Conservation (phyloP, 176 grass and related monocot genomes). For the Paspalum vaginatum region DNA sequence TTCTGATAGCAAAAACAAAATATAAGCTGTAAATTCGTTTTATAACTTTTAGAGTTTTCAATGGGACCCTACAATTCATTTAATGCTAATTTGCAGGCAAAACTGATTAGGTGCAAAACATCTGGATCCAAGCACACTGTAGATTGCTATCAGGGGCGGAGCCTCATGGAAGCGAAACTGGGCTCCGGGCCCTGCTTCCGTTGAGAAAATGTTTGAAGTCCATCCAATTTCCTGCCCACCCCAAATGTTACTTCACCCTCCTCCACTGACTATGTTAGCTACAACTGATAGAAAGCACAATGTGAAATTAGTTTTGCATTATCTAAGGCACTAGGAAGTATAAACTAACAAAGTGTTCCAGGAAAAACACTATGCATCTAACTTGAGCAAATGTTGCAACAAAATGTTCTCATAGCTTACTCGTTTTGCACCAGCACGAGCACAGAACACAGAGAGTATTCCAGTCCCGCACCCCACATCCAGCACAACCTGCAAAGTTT, state of each 20-base stretch:
- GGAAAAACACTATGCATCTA: neutral
- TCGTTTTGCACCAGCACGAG: slow-evolving; percentile 80
- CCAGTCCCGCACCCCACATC: slow-evolving; percentile 95
- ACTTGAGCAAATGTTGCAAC: neutral
- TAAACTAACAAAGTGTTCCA: neutral
- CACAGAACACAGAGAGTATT: slow-evolving; percentile 90
- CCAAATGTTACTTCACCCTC: too few relatives aligned
- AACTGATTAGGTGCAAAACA: neutral
- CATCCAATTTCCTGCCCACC: too few relatives aligned
- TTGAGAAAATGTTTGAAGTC: too few relatives aligned
- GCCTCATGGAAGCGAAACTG: too few relatives aligned
- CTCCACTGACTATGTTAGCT: neutral
- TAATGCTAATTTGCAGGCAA: slow-evolving; percentile 19
- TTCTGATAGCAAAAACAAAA: neutral
- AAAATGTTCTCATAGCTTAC: slow-evolving; percentile 44
- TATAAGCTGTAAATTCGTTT: neutral
- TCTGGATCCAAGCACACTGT: neutral
- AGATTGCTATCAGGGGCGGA: neutral
- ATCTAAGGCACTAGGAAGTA: neutral
- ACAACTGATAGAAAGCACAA: neutral
- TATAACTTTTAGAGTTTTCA: neutral
- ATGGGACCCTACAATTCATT: neutral
- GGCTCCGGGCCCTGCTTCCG: too few relatives aligned
- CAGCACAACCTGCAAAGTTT: slow-evolving; percentile 74
- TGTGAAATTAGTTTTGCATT: neutral